phyloP scores from a whole-genome alignment of 805 yeast genomes.

The Cyberlindnera amylophila region DNA sequence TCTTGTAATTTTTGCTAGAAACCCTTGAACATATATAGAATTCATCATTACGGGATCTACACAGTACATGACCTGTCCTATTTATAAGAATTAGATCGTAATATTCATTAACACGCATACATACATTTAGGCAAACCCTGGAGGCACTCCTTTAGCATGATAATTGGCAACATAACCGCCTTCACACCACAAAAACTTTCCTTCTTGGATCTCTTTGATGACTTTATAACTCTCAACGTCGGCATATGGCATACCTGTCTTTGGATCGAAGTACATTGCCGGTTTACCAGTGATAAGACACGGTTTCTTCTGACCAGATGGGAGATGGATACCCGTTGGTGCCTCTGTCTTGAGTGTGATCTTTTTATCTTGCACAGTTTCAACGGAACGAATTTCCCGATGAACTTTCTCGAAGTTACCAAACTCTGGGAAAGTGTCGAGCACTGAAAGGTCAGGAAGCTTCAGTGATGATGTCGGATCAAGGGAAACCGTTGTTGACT shows the following conservation, averaged over 20 bases:
- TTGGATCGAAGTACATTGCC: conserved; percentile 85
- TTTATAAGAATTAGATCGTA: too few species aligned
- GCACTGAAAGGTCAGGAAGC: conserved; percentile 37
- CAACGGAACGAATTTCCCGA: conserved; percentile 22
- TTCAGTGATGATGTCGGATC: conserved; percentile 34
- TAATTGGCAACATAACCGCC: conserved; percentile 46
- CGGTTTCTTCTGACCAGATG: conserved; percentile 61
- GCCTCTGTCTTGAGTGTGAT: conserved; percentile 60
- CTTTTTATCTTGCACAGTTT: conserved; percentile 39
- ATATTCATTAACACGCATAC: too few species aligned
- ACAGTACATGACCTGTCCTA: too few species aligned
- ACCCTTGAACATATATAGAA: too few species aligned
- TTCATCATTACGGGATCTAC: too few species aligned
- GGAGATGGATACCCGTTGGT: conserved; percentile 68
- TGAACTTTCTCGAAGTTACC: conserved; percentile 52
- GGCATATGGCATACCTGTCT: conserved; percentile 80
- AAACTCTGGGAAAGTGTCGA: conserved; percentile 46
- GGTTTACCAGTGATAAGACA: conserved; percentile 76
- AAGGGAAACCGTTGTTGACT: conserved; percentile 1
- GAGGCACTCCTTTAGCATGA: conserved; percentile 87
- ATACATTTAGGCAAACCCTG: conserved; percentile 73
- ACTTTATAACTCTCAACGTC: conserved; percentile 77
- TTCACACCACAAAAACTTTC: conserved; percentile 51
- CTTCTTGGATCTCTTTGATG: conserved; percentile 53
- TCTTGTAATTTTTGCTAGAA: too few species aligned